Evolutionary conservation across 2,329 filamentous ascomycete genomes (phyloP).

Genomic region (Paramyrothecium sp.): DNA sequence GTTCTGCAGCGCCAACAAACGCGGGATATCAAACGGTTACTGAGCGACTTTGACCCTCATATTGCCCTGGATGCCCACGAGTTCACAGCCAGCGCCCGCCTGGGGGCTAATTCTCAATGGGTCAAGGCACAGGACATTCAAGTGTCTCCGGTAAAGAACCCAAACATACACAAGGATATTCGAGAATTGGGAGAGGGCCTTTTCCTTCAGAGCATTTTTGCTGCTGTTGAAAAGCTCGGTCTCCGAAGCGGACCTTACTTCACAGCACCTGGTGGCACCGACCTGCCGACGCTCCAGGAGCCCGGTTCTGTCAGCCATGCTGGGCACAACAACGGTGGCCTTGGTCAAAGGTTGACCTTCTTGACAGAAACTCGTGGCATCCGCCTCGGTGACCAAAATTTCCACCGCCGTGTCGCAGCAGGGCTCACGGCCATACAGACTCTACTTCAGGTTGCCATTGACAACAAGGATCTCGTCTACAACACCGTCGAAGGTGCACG

Average conservation of each 20-base stretch:
- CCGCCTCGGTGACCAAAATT: conserved; percentile 8
- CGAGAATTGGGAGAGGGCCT: conserved; percentile 7
- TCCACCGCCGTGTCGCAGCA: conserved; percentile 7
- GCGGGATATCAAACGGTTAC: conserved; percentile 4
- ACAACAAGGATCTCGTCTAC: conserved; percentile 5
- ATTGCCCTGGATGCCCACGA: conserved; percentile 10
- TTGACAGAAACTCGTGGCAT: conserved; percentile 10
- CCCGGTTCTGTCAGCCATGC: conserved; percentile 7
- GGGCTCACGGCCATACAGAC: conserved; percentile 6
- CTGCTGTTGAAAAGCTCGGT: conserved; percentile 1
- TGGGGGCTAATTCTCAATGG: conserved; percentile 2
- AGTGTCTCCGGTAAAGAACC: conserved; percentile 7
- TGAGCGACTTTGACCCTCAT: conserved; percentile 8
- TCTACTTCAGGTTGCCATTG: conserved; percentile 4
- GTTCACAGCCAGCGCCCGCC: conserved; percentile 4
- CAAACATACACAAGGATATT: conserved; percentile 7
- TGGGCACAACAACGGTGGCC: conserved; percentile 5
- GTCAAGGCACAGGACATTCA: conserved; percentile 8
- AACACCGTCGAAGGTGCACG: conserved; percentile 8
- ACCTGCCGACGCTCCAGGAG: conserved; percentile 4
- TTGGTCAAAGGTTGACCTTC: conserved; percentile 7
- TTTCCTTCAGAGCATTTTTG: conserved; percentile 3
- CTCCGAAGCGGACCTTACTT: conserved; percentile 8
- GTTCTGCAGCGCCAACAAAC: conserved; percentile 8
- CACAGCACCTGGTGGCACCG: conserved; percentile 3